These are phyloP conservation scores for Globisporangium heterothallicum DNA, from an alignment of 352 stramenopile species.

Conservation along the genomic window DNA sequence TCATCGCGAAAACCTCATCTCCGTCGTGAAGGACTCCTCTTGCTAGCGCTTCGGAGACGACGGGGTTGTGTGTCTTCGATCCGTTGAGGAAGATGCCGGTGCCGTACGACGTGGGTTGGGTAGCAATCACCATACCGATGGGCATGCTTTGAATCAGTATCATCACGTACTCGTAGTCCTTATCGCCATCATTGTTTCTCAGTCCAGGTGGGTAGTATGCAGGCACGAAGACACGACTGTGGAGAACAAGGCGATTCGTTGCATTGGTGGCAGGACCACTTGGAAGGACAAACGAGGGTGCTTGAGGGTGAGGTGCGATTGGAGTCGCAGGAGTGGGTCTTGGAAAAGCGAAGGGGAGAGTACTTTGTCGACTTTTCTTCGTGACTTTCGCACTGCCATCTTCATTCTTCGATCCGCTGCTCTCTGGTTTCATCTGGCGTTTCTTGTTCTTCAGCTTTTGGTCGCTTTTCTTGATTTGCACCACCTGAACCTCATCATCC, in stretches of 20 bases:
- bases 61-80: slow-evolving; percentile 26
- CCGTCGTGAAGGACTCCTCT: slow-evolving; percentile 47
- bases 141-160: slow-evolving; percentile 44
- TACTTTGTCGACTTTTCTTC: slow-evolving; percentile 33
- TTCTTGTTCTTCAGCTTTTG: slow-evolving; percentile 4
- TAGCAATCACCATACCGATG: slow-evolving; percentile 47
- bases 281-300: neutral
- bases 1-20: slow-evolving; percentile 63
- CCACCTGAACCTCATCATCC: neutral
- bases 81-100: slow-evolving; percentile 24
- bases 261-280: neutral
- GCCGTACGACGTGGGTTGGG: neutral
- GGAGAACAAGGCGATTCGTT: slow-evolving; percentile 14
- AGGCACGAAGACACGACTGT: slow-evolving; percentile 33
- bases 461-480: slow-evolving; percentile 1
- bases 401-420: neutral
- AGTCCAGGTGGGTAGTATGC: slow-evolving; percentile 20
- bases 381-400: neutral
- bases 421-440: slow-evolving; percentile 3
- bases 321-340: slow-evolving; percentile 5
- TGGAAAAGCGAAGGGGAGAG: slow-evolving; percentile 20
- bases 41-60: slow-evolving; percentile 38
- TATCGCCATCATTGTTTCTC: slow-evolving; percentile 14
- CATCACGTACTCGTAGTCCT: slow-evolving; percentile 57
- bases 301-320: neutral